phyloP scores from a whole-genome alignment of 1,284 basidiomycete genomes.

The Austropuccinia psidii region DNA sequence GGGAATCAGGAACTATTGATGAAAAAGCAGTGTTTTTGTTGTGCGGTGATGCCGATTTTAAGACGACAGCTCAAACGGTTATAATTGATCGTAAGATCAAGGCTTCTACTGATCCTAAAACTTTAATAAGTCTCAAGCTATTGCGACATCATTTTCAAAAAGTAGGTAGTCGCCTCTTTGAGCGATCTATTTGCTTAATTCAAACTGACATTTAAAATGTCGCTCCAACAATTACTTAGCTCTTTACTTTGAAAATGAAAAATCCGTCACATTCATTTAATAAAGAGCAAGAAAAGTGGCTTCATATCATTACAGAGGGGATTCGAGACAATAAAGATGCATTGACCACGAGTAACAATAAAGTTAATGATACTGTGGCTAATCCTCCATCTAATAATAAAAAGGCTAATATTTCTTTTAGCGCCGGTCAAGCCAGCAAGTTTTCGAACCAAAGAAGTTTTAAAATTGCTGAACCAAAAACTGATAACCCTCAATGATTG shows the following conservation, averaged over 20 bases:
- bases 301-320: constrained; percentile 24
- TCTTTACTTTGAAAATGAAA: constrained; percentile 37
- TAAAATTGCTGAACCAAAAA: too few species aligned
- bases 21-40: constrained; percentile 73
- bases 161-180: not conserved
- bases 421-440: too few species aligned
- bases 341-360: too few species aligned
- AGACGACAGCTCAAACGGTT: constrained; percentile 43
- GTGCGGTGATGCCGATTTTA: constrained; percentile 87
- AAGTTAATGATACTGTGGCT: too few species aligned
- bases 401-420: too few species aligned
- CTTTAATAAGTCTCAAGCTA: constrained; percentile 26
- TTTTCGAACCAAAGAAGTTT: too few species aligned
- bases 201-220: not conserved
- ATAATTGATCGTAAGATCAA: constrained; percentile 40
- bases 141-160: constrained; percentile 31
- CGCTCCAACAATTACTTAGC: not conserved
- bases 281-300: constrained; percentile 33
- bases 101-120: constrained; percentile 32
- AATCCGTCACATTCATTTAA: constrained; percentile 26
- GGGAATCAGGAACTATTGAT: constrained; percentile 87
- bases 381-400: too few species aligned
- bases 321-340: constrained; percentile 35
- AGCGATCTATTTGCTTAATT: not conserved
- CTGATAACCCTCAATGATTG: too few species aligned